A percentile compares a stretch with the other conserved stretches of the same genome.
phyloP scores from a whole-genome alignment of 345 rosid genomes.

The Populus simonii region DNA sequence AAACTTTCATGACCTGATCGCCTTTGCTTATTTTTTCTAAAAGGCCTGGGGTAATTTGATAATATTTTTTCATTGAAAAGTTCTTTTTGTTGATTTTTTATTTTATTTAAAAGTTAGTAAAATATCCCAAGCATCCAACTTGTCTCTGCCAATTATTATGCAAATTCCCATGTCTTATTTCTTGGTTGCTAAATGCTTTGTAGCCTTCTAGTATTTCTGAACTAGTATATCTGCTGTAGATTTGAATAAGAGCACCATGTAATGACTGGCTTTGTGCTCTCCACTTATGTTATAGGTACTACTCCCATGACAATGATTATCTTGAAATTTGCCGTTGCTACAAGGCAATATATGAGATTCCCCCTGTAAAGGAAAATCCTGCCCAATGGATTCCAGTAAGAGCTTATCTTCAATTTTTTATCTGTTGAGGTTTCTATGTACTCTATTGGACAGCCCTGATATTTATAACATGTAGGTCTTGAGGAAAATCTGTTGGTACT shows the following conservation, averaged over 20 bases:
- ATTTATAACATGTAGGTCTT: conserved; percentile 38
- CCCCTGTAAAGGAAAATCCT: conserved; percentile 70
- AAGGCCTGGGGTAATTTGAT: neutral
- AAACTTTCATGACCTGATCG: neutral
- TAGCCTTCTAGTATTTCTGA: neutral
- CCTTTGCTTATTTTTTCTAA: neutral
- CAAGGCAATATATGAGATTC: conserved; percentile 90
- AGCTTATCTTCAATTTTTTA: conserved; percentile 1
- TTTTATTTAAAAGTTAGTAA: neutral
- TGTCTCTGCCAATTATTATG: neutral
- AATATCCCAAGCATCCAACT: neutral
- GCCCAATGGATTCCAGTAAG: conserved; percentile 77
- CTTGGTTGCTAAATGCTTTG: neutral
- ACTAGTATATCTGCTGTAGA: neutral
- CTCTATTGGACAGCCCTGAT: neutral
- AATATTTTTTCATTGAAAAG: neutral
- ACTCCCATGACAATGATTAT: conserved; percentile 75
- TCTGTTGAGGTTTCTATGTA: neutral
- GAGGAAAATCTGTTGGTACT: conserved; percentile 84
- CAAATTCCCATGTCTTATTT: neutral
- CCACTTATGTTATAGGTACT: conserved; percentile 52
- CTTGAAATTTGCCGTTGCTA: conserved; percentile 90
- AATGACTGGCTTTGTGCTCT: neutral
- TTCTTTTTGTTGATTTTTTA: neutral
- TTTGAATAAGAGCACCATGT: neutral